Percentiles rank a stretch among this genome's conserved stretches.
phyloP scores from a whole-genome alignment of 2,329 filamentous ascomycete species.

The Arachnomyces sp. region DNA sequence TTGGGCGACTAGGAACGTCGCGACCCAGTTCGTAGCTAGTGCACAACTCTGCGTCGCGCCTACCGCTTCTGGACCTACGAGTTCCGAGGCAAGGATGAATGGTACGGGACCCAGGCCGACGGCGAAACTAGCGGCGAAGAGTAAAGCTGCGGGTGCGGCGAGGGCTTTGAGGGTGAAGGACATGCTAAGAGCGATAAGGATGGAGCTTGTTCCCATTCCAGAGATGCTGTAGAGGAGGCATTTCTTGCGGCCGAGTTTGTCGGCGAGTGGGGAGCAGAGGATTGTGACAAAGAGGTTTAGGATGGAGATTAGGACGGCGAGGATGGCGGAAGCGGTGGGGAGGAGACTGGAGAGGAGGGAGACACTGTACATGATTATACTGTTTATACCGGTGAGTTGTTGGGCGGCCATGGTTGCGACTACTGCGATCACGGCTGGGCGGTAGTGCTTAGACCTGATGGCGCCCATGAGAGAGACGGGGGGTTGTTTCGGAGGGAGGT shows the following conservation, averaged over 20 bases:
- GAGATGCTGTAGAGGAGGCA: conserved; percentile 75
- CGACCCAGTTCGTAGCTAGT: conserved; percentile 77
- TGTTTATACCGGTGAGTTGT: conserved; percentile 91
- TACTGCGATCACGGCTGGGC: conserved; percentile 71
- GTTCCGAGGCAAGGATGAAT: conserved; percentile 85
- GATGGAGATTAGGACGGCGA: conserved; percentile 80
- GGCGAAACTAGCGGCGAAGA: conserved; percentile 85
- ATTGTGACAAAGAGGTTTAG: conserved; percentile 81
- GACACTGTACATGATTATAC: conserved; percentile 97
- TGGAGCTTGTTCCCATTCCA: conserved; percentile 73
- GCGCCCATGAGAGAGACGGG: conserved; percentile 61
- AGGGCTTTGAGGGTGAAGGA: conserved; percentile 63
- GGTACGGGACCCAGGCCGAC: conserved; percentile 88
- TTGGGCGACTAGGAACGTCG: conserved; percentile 86
- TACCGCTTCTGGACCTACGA: conserved; percentile 83
- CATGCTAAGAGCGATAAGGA: conserved; percentile 75
- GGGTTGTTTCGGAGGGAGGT: conserved; percentile 58
- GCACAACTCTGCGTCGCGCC: conserved; percentile 87
- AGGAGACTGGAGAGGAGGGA: conserved; percentile 76
- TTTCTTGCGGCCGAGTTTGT: conserved; percentile 78
- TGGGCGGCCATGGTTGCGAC: conserved; percentile 88
- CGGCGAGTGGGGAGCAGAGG: conserved; percentile 73
- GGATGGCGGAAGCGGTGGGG: conserved; percentile 68
- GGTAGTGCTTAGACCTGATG: conserved; percentile 58
- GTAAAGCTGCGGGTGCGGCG: conserved; percentile 71